These are phyloP conservation scores for Ceratopteris richardii DNA, from an alignment of 75 land plant species.

Conservation along the genomic window DNA sequence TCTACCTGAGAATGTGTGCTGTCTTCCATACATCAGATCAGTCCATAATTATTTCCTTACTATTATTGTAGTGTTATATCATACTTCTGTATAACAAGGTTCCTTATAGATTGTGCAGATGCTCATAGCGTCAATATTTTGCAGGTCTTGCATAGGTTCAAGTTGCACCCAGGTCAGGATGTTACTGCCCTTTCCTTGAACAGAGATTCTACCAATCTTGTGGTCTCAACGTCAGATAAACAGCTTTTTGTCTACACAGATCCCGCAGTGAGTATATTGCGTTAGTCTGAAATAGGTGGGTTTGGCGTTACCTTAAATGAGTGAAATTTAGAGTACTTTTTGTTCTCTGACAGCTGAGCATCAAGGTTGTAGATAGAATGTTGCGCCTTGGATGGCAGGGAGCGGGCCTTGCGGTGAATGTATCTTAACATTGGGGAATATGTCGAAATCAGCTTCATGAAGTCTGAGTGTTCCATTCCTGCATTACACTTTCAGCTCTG, in stretches of 20 bases:
- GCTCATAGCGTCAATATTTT: too few relatives aligned
- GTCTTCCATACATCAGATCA: too few relatives aligned
- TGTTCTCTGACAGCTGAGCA: constrained; percentile 74
- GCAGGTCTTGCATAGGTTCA: constrained; percentile 74
- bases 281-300: neutral
- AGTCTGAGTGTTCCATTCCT: too few relatives aligned
- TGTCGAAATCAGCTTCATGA: too few relatives aligned
- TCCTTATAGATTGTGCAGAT: too few relatives aligned
- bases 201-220: constrained; percentile 80
- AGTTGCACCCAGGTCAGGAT: constrained; percentile 69
- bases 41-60: too few relatives aligned
- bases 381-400: constrained; percentile 99
- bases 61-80: neutral
- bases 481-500: too few relatives aligned
- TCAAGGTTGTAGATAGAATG: constrained; percentile 98
- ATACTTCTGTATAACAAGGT: neutral
- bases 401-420: constrained; percentile 63
- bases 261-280: constrained; percentile 67
- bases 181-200: constrained; percentile 77
- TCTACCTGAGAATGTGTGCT: too few relatives aligned
- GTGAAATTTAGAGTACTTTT: neutral
- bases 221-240: constrained; percentile 83
- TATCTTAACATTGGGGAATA: constrained; percentile 18
- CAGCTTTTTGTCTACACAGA: constrained; percentile 90
- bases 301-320: neutral